phyloP scores from a whole-genome alignment of 1,284 basidiomycete genomes.

The Volvariella surrecta region DNA sequence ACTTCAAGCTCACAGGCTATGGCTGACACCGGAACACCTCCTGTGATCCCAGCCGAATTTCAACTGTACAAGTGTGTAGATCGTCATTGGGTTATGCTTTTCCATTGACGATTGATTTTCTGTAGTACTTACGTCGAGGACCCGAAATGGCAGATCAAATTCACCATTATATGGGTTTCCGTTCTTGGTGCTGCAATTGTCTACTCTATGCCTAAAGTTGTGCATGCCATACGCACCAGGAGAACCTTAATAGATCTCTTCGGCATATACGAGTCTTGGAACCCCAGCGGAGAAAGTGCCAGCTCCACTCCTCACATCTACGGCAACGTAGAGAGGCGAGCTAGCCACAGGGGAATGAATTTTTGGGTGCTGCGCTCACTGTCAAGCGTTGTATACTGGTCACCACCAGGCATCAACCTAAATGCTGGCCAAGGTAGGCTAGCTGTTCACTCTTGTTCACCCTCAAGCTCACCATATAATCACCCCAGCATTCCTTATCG shows the following conservation, averaged over 20 bases:
- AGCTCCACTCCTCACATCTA: no score
- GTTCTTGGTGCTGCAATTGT: conserved; percentile 47
- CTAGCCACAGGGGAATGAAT: no score
- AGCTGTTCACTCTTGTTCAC: conserved; percentile 2
- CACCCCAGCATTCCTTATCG: conserved; percentile 35
- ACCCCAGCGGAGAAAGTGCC: conserved; percentile 5
- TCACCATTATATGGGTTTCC: conserved; percentile 68
- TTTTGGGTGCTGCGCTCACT: no score
- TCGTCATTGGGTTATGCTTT: no score
- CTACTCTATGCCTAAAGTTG: conserved; percentile 42
- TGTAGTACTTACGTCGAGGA: conserved; percentile 70
- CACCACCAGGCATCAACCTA: conserved; percentile 30
- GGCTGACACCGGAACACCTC: conserved; percentile 42
- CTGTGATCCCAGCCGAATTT: conserved; percentile 46
- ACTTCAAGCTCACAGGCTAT: no score
- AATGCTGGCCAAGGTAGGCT: conserved; percentile 42
- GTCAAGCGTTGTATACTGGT: conserved; percentile 21
- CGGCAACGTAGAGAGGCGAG: no score
- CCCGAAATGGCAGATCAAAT: conserved; percentile 69
- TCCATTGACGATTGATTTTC: neutral
- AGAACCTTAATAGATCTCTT: conserved; percentile 32
- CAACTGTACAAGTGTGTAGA: conserved; percentile 60
- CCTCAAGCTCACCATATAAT: neutral
- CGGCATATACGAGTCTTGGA: conserved; percentile 38
- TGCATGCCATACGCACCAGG: conserved; percentile 34